Base-by-base conservation (phyloP, 768 basidiomycete genomes). In the Suillus discolor region DNA sequence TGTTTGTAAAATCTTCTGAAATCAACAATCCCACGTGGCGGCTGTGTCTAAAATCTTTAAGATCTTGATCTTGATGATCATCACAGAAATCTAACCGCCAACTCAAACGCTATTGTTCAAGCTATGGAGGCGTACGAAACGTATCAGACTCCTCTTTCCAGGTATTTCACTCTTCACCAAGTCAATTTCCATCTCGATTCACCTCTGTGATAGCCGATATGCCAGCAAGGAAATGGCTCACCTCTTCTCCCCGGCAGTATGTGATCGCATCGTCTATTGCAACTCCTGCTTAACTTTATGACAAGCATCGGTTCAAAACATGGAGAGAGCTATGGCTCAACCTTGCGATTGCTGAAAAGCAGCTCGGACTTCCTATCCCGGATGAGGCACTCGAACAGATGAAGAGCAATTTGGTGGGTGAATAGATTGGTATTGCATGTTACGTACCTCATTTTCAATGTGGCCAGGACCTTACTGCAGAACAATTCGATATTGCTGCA, bases 141-240 rank as follows among this genome's bases (percentile, higher is more conserved):
- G 1, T 94, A 94, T 69, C 92, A 93, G 72, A 92, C 91, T 2
- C 92, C 92, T 4, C 84, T 94, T 42, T 87, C 92, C 25, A 93
- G 91, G 92, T 92, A 67, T 77, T 49, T 6, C n/a, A 23, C 49
- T 65, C 23, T 20, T 13, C 59, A 8, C 59, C 11, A 31, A 16
- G 39, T 25, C 23, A 49, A 28, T 66, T 51, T 18, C 31, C 55
- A 15, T 31, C 18, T 34, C 25, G 57, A 62, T 60, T 51, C 61
- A 49, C 38, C 34, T 25, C 23, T 63, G 53, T 62, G 65, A 38
- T 71, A 98, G 96, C 74, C 96, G 97, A 60, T 99, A 99, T 92
- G 97, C 97, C 23, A 97, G 94, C 83, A 96, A 96, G 78, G 96
- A 99, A 80, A 99, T 99, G 97, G 90, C 95, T 12, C 85, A 94